Evolutionary conservation across 2,329 filamentous ascomycete genomes (phyloP), one percentile per base, ranked within the genome.

Genomic region (Chrysoporthe cubensis): DNA sequence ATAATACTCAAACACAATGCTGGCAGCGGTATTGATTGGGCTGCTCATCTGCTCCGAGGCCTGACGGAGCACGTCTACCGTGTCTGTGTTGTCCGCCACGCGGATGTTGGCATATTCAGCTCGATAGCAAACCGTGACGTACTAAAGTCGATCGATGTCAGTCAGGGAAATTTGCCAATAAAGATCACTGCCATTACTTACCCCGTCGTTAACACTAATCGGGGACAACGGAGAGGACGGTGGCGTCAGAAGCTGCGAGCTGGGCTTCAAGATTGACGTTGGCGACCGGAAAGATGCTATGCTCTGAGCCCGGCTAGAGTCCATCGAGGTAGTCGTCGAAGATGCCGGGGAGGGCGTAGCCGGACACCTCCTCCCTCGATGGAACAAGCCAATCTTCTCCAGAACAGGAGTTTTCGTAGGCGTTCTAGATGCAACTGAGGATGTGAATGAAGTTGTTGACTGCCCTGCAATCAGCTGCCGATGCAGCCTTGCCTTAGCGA

Each of bases 1-100:
- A 76, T 94, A 97, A 26, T 86, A 88, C 77, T 98, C 95, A 21
- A 94, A 79, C 13, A 97, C 77, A n/a, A 96, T 84, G 64, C 90
- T 91, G 14, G 84, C 86, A 13, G 85, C 81, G 0, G 89, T 84
- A 70, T 90, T 85, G 69, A 97, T 89, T 5, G 81, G 79, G 66
- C 90, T 87, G 21, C 85, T 84, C 73, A 94, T 84, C 71, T 85
- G 81, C 43, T 87, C 85, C 3, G 90, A 84, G 4, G 91, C 89
- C 40, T 89, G 87, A 68, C 84, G 84, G 52, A 97, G 85, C 43
- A 97, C 81, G 69, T 97, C 92, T 14, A 87, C 81, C 0, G 90
- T 84, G 1, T 90, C 94, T 0, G 94, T 97, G 2, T 91, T 88
- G 3, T 88, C 86, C 2, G 85, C 91, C 50, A 97, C 85, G 1